Conservation (phyloP, 768 basidiomycete genomes). For the Chalciporus pseudorubinellus region DNA sequence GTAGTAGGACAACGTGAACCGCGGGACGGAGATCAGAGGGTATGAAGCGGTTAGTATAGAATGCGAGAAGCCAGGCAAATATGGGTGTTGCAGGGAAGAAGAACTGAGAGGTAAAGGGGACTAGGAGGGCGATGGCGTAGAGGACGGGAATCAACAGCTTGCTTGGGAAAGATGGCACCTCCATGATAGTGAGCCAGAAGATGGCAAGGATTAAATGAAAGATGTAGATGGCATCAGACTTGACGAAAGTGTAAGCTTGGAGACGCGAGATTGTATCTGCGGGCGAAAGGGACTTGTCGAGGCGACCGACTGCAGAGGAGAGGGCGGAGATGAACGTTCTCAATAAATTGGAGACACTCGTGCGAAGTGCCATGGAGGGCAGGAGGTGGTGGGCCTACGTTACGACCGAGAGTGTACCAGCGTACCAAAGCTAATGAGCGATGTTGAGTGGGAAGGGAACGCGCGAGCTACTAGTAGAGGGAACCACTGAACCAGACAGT, state of each 20-base stretch:
- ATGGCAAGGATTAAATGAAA: conserved; percentile 59
- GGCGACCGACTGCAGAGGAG: conserved; percentile 56
- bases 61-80: conserved; percentile 82
- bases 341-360: conserved; percentile 1
- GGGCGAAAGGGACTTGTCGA: conserved; percentile 79
- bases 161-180: conserved; percentile 60
- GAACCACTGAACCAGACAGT: no score
- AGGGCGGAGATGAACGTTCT: conserved; percentile 43
- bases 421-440: background rate
- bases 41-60: conserved; percentile 85
- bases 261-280: conserved; percentile 60
- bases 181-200: conserved; percentile 77
- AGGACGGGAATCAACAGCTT: conserved; percentile 77
- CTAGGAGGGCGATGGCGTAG: conserved; percentile 64
- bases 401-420: no score
- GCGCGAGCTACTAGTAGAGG: background rate
- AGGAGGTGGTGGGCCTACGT: no score
- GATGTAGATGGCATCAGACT: conserved; percentile 59
- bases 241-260: conserved; percentile 52
- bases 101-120: conserved; percentile 89
- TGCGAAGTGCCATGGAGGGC: conserved; percentile 5
- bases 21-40: conserved; percentile 71
- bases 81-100: conserved; percentile 86
- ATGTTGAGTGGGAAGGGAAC: background rate
- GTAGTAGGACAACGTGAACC: conserved; percentile 89